A percentile compares a stretch with the other conserved stretches of the same genome.
phyloP scores from a whole-genome alignment of 352 stramenopile species.

The Phytopythium montanum region DNA sequence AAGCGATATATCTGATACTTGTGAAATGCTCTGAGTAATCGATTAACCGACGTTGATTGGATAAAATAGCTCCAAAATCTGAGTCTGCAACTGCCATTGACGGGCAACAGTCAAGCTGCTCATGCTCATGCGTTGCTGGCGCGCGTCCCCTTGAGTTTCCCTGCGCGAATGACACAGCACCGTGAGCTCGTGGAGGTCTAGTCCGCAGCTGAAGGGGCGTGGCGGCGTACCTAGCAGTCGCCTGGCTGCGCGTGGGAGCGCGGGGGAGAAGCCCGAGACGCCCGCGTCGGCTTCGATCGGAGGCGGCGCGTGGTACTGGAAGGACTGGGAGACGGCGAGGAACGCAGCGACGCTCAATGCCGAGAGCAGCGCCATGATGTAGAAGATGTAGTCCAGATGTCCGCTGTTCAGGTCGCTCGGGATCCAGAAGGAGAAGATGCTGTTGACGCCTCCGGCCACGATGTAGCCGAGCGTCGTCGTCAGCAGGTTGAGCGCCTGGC shows the following conservation, averaged over 20 bases:
- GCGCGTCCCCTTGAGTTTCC: conserved; percentile 3
- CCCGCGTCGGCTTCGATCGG: conserved; percentile 33
- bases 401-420: conserved; percentile 89
- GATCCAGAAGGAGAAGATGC: conserved; percentile 89
- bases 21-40: too few species aligned
- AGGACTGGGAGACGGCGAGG: conserved; percentile 60
- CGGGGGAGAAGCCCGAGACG: conserved; percentile 61
- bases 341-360: conserved; percentile 63
- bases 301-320: conserved; percentile 76
- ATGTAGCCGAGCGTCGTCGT: conserved; percentile 90
- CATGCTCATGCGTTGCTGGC: not conserved
- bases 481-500: conserved; percentile 87
- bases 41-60: too few species aligned
- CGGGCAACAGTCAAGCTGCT: too few species aligned
- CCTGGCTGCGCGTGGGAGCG: conserved; percentile 44
- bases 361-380: conserved; percentile 67
- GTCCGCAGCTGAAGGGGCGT: too few species aligned
- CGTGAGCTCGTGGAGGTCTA: not conserved
- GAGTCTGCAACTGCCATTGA: too few species aligned
- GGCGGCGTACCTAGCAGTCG: conserved; percentile 18
- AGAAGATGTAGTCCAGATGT: conserved; percentile 89
- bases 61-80: too few species aligned
- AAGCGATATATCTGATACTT: too few species aligned
- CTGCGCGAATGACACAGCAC: not conserved
- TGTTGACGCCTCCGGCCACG: conserved; percentile 77